A percentile compares a stretch with the other conserved stretches of the same genome.
Conservation (phyloP, 345 rosid species). For the Aquilaria yunnanensis region DNA sequence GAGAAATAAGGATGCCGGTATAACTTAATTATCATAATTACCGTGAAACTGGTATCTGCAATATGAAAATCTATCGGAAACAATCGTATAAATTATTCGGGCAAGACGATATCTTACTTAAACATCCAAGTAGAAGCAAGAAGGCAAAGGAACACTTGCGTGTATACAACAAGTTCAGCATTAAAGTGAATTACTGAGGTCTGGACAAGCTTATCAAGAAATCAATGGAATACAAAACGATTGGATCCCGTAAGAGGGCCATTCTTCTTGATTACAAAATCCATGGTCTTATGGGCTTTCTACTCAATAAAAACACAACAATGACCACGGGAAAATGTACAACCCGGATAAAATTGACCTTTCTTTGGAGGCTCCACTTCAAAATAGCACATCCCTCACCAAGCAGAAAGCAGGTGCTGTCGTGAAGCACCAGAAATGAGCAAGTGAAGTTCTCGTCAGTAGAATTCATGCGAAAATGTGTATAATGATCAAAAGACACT, state of each 20-base stretch:
- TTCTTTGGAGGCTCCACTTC: too few relatives aligned
- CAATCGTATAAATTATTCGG: not conserved
- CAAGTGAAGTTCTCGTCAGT: too few relatives aligned
- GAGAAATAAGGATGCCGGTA: too few relatives aligned
- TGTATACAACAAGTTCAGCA: not conserved
- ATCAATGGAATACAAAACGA: not conserved
- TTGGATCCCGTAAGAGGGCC: not conserved
- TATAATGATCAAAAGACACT: constrained; percentile 6
- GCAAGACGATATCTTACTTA: not conserved
- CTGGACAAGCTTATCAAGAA: not conserved
- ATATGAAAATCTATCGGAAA: not conserved
- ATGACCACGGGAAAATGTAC: not conserved
- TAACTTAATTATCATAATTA: too few relatives aligned
- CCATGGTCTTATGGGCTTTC: constrained; percentile 2
- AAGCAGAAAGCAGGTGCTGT: too few relatives aligned
- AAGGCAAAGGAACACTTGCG: not conserved
- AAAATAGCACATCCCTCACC: too few relatives aligned
- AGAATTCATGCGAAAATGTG: too few relatives aligned
- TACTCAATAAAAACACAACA: constrained; percentile 1
- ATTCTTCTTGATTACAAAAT: constrained; percentile 2
- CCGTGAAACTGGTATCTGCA: not conserved
- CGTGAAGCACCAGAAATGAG: too few relatives aligned
- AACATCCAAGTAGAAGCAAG: not conserved
- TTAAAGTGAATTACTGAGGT: not conserved
- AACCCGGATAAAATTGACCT: too few relatives aligned